phyloP scores from a whole-genome alignment of 495 filamentous ascomycete genomes.

The Xylaria castorea region DNA sequence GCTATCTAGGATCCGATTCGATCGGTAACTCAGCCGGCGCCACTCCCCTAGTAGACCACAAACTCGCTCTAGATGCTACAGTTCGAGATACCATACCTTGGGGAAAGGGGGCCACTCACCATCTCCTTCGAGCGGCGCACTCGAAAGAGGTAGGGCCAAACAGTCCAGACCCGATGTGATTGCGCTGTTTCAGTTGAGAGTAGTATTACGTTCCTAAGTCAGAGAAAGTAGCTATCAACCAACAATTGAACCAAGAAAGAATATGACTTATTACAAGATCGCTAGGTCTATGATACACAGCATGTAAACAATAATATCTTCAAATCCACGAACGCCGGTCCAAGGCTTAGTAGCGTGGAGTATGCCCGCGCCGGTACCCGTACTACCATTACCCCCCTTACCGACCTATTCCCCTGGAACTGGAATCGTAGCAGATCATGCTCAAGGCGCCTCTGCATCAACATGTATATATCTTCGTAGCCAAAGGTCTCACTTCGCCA shows the following conservation, averaged over 20 bases:
- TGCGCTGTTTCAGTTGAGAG: not conserved
- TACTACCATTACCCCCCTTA: slow-evolving; percentile 1
- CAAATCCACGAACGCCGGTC: slow-evolving; percentile 14
- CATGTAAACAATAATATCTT: slow-evolving; percentile 18
- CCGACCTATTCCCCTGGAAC: slow-evolving; percentile 27
- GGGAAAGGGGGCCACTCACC: not conserved
- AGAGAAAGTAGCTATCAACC: not conserved
- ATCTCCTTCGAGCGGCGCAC: not conserved
- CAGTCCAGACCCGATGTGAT: not conserved
- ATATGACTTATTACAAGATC: slow-evolving; percentile 38
- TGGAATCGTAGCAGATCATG: slow-evolving; percentile 16
- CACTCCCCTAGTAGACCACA: not conserved
- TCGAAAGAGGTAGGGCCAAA: not conserved
- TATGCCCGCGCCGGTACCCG: slow-evolving; percentile 1
- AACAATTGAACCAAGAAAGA: not conserved
- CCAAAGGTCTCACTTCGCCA: slow-evolving; percentile 65
- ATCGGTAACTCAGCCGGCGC: not conserved
- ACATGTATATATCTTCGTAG: too few relatives aligned
- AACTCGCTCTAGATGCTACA: not conserved
- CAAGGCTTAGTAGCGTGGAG: not conserved
- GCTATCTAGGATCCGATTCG: not conserved
- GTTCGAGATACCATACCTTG: not conserved
- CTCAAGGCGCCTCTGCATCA: not conserved
- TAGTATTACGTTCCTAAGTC: not conserved
- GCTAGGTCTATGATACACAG: slow-evolving; percentile 37